These are phyloP conservation scores for Escovopsis sp. DNA, from an alignment of 2,329 filamentous ascomycete genomes.

Conservation along the genomic window DNA sequence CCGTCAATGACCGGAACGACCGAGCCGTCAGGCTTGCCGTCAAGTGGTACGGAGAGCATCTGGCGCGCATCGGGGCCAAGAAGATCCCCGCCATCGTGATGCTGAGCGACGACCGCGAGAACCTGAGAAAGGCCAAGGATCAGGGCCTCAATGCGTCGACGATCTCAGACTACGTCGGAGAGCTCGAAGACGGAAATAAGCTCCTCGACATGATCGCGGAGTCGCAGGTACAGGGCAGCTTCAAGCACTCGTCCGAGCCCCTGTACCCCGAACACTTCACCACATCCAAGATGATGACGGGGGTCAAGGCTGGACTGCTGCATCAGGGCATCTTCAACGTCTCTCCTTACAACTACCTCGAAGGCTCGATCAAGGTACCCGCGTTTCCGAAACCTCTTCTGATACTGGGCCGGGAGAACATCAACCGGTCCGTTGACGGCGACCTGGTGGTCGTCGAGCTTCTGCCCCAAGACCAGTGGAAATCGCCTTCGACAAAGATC, in stretches of 20 bases:
- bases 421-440: constrained; percentile 84
- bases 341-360: constrained; percentile 94
- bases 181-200: constrained; percentile 69
- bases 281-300: constrained; percentile 86
- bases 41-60: constrained; percentile 79
- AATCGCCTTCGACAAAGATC: constrained; percentile 86
- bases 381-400: constrained; percentile 82
- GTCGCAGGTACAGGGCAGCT: constrained; percentile 51
- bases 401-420: constrained; percentile 84
- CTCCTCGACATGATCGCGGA: constrained; percentile 89
- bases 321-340: constrained; percentile 95
- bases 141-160: constrained; percentile 59
- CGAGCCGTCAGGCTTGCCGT: constrained; percentile 75
- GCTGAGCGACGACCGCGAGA: constrained; percentile 85
- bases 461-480: constrained; percentile 90
- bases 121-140: constrained; percentile 63
- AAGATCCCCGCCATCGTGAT: constrained; percentile 69
- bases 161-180: constrained; percentile 64
- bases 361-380: constrained; percentile 79
- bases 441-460: constrained; percentile 90
- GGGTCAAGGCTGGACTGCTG: constrained; percentile 71
- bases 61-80: constrained; percentile 47
- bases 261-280: constrained; percentile 85
- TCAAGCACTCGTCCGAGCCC: constrained; percentile 47
- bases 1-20: constrained; percentile 94